Conservation (phyloP, 257 asterid genomes). For the Solanum lycopersicoides region DNA sequence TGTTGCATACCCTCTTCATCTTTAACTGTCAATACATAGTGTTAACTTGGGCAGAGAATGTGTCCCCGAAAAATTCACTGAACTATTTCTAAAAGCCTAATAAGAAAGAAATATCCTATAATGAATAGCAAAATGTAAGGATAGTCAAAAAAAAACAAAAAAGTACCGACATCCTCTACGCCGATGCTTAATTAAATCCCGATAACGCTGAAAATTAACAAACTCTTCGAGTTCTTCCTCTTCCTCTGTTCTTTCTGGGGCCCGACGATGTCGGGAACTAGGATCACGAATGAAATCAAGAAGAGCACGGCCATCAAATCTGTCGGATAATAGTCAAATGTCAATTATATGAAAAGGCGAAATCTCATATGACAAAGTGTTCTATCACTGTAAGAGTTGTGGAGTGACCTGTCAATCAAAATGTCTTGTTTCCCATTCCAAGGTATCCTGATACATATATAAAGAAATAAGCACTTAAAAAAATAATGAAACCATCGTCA, state of each 20-base stretch:
- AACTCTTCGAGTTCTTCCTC: slow-evolving; percentile 99
- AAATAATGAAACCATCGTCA: background rate
- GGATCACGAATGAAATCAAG: slow-evolving; percentile 90
- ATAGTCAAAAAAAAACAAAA: slow-evolving; percentile 33
- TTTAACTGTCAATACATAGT: slow-evolving; percentile 42
- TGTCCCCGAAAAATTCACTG: background rate
- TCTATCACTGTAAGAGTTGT: background rate
- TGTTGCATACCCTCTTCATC: slow-evolving; percentile 88
- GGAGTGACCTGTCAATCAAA: slow-evolving; percentile 71
- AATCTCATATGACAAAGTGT: background rate
- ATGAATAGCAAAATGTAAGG: slow-evolving; percentile 1
- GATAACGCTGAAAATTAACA: slow-evolving; percentile 99
- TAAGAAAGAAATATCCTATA: background rate
- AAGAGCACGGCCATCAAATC: slow-evolving; percentile 98
- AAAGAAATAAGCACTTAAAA: background rate
- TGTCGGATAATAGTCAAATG: slow-evolving; percentile 21
- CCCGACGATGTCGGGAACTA: slow-evolving; percentile 49
- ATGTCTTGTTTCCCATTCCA: slow-evolving; percentile 97
- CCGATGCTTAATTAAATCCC: slow-evolving; percentile 99
- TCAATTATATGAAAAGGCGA: background rate
- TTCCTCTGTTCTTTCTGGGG: slow-evolving; percentile 73
- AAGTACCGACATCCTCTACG: slow-evolving; percentile 99
- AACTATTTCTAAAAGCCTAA: background rate
- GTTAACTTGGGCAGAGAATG: slow-evolving; percentile 14
- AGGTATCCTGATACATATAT: slow-evolving; percentile 70